Evolutionary conservation across 805 yeast genomes (phyloP), one percentile per base, ranked within the genome.

Genomic region (Yamadazyma endophytica): DNA sequence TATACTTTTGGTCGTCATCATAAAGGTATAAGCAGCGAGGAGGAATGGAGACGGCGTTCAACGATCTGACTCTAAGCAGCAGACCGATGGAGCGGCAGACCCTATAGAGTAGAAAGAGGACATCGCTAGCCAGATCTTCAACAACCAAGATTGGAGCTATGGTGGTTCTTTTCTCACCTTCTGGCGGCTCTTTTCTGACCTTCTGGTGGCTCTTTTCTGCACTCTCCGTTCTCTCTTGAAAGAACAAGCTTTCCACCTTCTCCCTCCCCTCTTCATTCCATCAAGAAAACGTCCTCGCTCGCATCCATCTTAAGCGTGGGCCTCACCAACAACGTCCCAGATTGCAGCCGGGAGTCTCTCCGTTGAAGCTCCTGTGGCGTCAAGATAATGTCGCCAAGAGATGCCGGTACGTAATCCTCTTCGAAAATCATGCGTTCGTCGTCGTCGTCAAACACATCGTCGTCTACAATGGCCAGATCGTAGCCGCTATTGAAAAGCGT

Each of bases 361-460:
- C 80, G 64, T 37, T 58, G 60, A 13, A 82, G 56, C 50, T 88
- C 96, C 43, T 77, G 83, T 0, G 95, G 94, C 0, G 95, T 85
- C 29, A 89, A 60, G 13, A 65, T 61, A 29, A 87, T 61, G 42
- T 86, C 95, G n/a, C 80, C 74, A 22, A 88, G 59, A 17, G 89
- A 75, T 5, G 81, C 77, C 1, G 97, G 97, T 3, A 88, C 82
- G 44, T 77, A 82, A 49, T 84, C 95, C 42, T 84, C 89, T 28
- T 74, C 84, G 49, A 61, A 73, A 5, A 68, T 59, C n/a, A n/a
- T n/a, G n/a, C n/a, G n/a, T 9, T 22, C 31, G 24, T 39, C 36
- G 3, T 18, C 38, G 19, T 36, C 47, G 13, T 30, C 28, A 11
- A 31, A 50, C 21, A 52, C 70, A 26, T 69, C 75, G 26, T 66